Percentiles rank a stretch among this genome's conserved stretches.
Conservation (phyloP, 2,329 filamentous ascomycete genomes). For the Simplicillium aogashimaense region DNA sequence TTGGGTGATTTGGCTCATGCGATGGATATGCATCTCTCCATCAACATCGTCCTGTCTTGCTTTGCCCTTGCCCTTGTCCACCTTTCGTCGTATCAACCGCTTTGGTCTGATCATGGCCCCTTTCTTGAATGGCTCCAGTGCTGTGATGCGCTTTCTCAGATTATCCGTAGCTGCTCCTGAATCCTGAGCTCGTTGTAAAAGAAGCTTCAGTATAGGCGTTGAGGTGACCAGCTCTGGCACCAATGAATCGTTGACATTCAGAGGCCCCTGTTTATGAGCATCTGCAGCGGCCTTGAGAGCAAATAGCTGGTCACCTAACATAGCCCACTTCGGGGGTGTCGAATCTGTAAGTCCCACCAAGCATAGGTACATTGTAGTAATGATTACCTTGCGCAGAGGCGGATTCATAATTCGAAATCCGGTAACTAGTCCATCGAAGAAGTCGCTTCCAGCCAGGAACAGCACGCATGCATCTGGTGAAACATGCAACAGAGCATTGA, state of each 20-base stretch:
- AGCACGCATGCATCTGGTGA: constrained; percentile 48
- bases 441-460: constrained; percentile 79
- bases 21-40: constrained; percentile 61
- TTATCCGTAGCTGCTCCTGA: constrained; percentile 41
- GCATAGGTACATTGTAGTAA: constrained; percentile 67
- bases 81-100: constrained; percentile 39
- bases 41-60: constrained; percentile 25
- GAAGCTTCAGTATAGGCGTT: constrained; percentile 62
- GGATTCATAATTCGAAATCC: constrained; percentile 57
- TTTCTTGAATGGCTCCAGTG: constrained; percentile 51
- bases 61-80: constrained; percentile 56
- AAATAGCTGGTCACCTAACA: constrained; percentile 77
- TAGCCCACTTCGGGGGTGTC: constrained; percentile 58
- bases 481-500: constrained; percentile 55
- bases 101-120: constrained; percentile 41
- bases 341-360: constrained; percentile 60
- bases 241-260: constrained; percentile 58
- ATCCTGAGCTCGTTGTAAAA: constrained; percentile 43
- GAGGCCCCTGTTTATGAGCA: constrained; percentile 44
- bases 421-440: constrained; percentile 63
- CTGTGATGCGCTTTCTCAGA: constrained; percentile 49
- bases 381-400: constrained; percentile 54
- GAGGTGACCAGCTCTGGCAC: constrained; percentile 72
- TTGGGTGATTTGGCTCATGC: constrained; percentile 75
- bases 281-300: constrained; percentile 65